Base-by-base conservation (phyloP, 148 eudicot species). In the Fagopyrum tataricum region DNA sequence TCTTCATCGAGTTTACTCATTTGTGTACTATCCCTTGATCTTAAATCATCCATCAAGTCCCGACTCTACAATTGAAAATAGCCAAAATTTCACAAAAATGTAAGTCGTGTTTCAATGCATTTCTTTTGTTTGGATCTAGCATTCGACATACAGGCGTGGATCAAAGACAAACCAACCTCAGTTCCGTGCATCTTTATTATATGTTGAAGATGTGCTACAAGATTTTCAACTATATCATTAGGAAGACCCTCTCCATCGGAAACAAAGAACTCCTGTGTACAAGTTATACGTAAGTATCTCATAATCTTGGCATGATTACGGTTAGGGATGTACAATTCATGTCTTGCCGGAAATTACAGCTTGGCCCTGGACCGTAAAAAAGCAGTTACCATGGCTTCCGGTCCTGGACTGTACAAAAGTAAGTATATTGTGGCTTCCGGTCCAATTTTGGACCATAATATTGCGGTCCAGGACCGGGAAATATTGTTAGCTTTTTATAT, bases 201-300 rank as follows among this genome's bases (percentile, higher is more conserved):
- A 75, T 84, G 93, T 51, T 91, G 90, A 73, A 85, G 88, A 64
- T 78, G 91, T 52, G 88, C 87, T 18, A 95, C 90, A 73, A 87
- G 85, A 84, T 94, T 91, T 79, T 95, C 96, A 72, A 95, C 98
- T 40, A 95, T 93, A 79, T 97, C 97, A 40, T 92, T 91, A 77
- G 97, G 98, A 75, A 95, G 96, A 46, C 98, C 97, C 81, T 91
- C 98, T 78, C 98, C 98, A 59, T 93, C 96, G 78, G 96, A 95
- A 74, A 95, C 90, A 72, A 95, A 95, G 79, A 95, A 89, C 73
- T 95, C 98, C 98, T 95, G 80, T 9, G 67, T 18, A 5, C 7
- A 61, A 0, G 37, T 31, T 31, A 31, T 31, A 31, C 37, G 37
- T 31, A 31, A 31, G 37, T 31, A 31, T 31, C 37, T 31, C 37